A percentile compares a stretch with the other conserved stretches of the same genome.
Evolutionary conservation across 2,329 filamentous ascomycete genomes (phyloP).

Genomic region (Colletotrichum cordylinicola): DNA sequence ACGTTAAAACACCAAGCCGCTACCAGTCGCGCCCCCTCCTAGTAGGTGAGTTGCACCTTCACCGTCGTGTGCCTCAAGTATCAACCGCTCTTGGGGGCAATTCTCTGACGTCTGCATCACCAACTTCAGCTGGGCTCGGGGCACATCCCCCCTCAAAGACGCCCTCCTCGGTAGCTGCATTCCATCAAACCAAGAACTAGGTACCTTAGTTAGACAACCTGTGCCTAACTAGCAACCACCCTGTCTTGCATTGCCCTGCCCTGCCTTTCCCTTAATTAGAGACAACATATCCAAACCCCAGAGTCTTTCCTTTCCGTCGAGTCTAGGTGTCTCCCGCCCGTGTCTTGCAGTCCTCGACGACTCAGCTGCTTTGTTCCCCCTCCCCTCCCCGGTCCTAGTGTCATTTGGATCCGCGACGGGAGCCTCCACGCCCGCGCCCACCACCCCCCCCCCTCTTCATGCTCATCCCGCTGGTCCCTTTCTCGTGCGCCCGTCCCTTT

Average conservation of each 20-base stretch:
- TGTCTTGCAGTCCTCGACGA: conserved; percentile 9
- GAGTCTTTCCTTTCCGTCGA: not conserved
- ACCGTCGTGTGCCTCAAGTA: not conserved
- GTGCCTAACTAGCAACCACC: not conserved
- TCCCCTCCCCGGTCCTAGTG: conserved; percentile 8
- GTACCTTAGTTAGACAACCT: not conserved
- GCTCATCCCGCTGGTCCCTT: not conserved
- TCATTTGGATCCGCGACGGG: conserved; percentile 21
- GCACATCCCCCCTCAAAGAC: not conserved
- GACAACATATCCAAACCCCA: not conserved
- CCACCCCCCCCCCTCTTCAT: not conserved
- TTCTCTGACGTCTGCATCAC: not conserved
- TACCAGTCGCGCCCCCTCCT: not conserved
- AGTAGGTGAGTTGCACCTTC: not conserved
- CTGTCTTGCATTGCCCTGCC: not conserved
- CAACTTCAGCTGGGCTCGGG: not conserved
- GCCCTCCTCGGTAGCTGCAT: not conserved
- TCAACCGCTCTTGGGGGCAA: not conserved
- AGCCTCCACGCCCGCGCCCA: conserved; percentile 13
- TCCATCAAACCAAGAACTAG: not conserved
- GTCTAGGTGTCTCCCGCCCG: not conserved
- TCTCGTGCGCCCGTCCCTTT: not conserved
- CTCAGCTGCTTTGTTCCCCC: conserved; percentile 8
- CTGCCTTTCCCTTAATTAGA: not conserved
- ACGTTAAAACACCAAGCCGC: not conserved